Conservation (phyloP, 305 asterid species). For the Fraxinus paxiana region DNA sequence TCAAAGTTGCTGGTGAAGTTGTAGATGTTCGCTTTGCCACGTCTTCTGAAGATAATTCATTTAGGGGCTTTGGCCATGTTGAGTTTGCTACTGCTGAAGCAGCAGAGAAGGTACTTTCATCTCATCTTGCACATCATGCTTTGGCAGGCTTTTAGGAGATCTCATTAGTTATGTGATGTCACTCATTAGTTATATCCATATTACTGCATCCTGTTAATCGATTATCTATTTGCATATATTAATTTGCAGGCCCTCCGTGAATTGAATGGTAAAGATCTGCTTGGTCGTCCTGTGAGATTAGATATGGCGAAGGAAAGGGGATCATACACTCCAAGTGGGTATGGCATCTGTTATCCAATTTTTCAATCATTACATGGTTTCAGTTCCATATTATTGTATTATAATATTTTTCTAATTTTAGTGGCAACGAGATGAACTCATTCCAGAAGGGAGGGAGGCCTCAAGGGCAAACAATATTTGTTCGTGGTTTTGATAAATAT, state of each 20-base stretch:
- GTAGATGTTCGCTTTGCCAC: constrained; percentile 58
- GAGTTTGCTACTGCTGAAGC: constrained; percentile 70
- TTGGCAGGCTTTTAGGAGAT: background rate
- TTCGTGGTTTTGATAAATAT: constrained; percentile 59
- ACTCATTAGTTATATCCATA: background rate
- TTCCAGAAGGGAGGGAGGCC: constrained; percentile 44
- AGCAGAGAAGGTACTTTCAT: constrained; percentile 53
- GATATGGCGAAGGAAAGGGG: constrained; percentile 67
- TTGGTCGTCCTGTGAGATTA: constrained; percentile 63
- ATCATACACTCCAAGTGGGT: constrained; percentile 55
- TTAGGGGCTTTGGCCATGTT: constrained; percentile 83
- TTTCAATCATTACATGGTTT: background rate
- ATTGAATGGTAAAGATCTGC: constrained; percentile 58
- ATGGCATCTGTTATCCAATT: constrained; percentile 12
- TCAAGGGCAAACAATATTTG: constrained; percentile 47
- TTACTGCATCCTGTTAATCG: background rate
- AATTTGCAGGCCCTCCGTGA: constrained; percentile 51
- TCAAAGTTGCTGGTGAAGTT: constrained; percentile 67
- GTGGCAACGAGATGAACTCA: constrained; percentile 41
- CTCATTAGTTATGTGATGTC: background rate
- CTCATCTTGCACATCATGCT: background rate
- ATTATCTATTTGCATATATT: background rate
- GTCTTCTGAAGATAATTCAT: constrained; percentile 40
- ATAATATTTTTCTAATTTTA: constrained; percentile 7
- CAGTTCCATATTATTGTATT: background rate